These are phyloP conservation scores for Kwoniella shandongensis DNA, from an alignment of 768 basidiomycete species.

Conservation along the genomic window DNA sequence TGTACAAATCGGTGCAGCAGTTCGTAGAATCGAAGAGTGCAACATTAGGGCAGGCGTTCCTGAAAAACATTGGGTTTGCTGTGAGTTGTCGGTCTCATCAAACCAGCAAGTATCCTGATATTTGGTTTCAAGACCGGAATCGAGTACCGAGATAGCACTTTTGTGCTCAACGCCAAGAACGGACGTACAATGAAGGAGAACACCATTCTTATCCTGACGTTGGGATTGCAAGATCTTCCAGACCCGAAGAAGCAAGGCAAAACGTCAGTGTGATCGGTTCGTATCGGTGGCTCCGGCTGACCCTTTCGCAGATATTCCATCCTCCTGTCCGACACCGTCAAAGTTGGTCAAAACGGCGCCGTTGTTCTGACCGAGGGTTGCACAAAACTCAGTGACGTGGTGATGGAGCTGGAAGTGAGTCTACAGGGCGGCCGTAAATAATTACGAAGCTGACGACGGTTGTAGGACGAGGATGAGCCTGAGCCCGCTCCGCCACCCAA, in stretches of 20 bases:
- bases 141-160: slow-evolving; percentile 87
- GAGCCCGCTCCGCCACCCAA: slow-evolving; percentile 54
- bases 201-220: slow-evolving; percentile 80
- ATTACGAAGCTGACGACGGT: slow-evolving; percentile 49
- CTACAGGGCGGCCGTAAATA: not conserved
- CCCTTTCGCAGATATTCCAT: slow-evolving; percentile 69
- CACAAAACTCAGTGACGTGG: slow-evolving; percentile 78
- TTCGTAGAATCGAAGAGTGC: slow-evolving; percentile 75
- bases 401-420: slow-evolving; percentile 55
- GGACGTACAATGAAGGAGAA: slow-evolving; percentile 66
- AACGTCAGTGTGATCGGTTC: slow-evolving; percentile 60
- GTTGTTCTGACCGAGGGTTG: slow-evolving; percentile 77
- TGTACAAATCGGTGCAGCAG: slow-evolving; percentile 73
- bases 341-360: slow-evolving; percentile 62
- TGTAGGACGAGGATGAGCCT: slow-evolving; percentile 56
- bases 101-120: not conserved
- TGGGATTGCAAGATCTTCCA: slow-evolving; percentile 80
- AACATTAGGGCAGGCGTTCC: slow-evolving; percentile 76
- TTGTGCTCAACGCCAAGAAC: slow-evolving; percentile 80
- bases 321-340: slow-evolving; percentile 83
- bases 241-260: slow-evolving; percentile 67
- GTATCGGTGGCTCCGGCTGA: not conserved
- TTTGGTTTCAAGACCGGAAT: slow-evolving; percentile 72
- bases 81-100: slow-evolving; percentile 59
- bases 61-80: slow-evolving; percentile 86